Evolutionary conservation across 106 monocot genomes (phyloP).

Genomic region (Xerophyta viscosa): DNA sequence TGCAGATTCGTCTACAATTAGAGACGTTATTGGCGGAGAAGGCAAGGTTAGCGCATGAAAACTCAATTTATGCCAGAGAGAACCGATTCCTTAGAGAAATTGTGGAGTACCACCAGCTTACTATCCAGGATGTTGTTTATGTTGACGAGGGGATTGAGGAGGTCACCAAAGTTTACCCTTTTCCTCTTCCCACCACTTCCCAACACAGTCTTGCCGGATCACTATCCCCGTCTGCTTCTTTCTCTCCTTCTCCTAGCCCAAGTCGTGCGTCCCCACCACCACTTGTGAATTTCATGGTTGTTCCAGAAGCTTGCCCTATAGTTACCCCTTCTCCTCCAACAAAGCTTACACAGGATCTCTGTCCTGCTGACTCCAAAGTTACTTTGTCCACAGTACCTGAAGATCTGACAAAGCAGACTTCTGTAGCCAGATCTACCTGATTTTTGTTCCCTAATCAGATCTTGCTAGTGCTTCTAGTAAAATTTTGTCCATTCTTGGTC

Average conservation of each 20-base stretch:
- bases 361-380: background rate
- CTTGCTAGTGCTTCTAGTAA: conserved; percentile 1
- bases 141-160: conserved; percentile 72
- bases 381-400: background rate
- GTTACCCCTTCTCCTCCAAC: conserved; percentile 23
- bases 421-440: background rate
- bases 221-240: conserved; percentile 3
- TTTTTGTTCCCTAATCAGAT: background rate
- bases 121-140: conserved; percentile 66
- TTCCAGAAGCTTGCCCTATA: conserved; percentile 39
- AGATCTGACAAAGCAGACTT: background rate
- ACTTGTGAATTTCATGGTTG: conserved; percentile 12
- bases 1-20: conserved; percentile 72
- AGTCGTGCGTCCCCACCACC: conserved; percentile 9
- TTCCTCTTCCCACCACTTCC: conserved; percentile 15
- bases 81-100: conserved; percentile 87
- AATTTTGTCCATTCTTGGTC: conserved; percentile 10
- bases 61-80: conserved; percentile 67
- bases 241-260: background rate
- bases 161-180: conserved; percentile 59
- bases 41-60: conserved; percentile 67
- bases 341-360: background rate
- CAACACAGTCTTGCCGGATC: background rate
- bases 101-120: conserved; percentile 86
- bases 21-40: conserved; percentile 88